Evolutionary conservation across 768 basidiomycete genomes (phyloP), one percentile per base, ranked within the genome.

Genomic region (Boletus coccyginus): DNA sequence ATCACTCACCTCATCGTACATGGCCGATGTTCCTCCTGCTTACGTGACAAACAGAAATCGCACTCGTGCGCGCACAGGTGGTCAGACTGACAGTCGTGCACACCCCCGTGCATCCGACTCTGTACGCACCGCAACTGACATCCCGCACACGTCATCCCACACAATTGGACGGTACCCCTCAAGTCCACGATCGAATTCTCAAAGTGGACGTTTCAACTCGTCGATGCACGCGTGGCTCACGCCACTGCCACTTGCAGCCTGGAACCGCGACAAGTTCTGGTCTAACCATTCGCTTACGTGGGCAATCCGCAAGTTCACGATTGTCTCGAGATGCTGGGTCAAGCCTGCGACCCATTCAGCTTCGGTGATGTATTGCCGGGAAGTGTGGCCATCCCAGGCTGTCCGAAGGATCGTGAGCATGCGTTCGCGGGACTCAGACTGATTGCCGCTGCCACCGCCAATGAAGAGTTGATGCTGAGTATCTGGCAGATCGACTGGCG

Each of bases 241-340:
- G 0, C 36, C 48, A 2, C 41, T 14, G 0, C 52, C 47, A 7
- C 45, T 43, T 1, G 14, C 70, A 0, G 48, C 57, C 44, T 75
- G 73, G 67, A 86, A 86, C 0, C 82, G 73, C 2, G 71, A 52
- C 6, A 79, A 61, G 54, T 86, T 86, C 7, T 73, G 65, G 5
- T 70, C 65, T 13, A 87, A 66, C 86, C 85, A 86, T 54, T 72
- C 69, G 2, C 66, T 66, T 27, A 86, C 82, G 52, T 80, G 78
- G 6, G 70, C 63, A 17, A 82, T 66, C 13, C 85, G 77, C 52
- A 70, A 40, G 27, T 80, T 70, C 14, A 74, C 77, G 5, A 82
- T 59, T 3, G 51, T 55, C 7, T 72, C 67, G 5, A 86, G 70
- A 56, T 80, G 71, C 1, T 51, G 31, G 0, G 71, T 69, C 4